These are phyloP conservation scores for Pisolithus marmoratus DNA, from an alignment of 768 basidiomycete genomes.

Conservation along the genomic window DNA sequence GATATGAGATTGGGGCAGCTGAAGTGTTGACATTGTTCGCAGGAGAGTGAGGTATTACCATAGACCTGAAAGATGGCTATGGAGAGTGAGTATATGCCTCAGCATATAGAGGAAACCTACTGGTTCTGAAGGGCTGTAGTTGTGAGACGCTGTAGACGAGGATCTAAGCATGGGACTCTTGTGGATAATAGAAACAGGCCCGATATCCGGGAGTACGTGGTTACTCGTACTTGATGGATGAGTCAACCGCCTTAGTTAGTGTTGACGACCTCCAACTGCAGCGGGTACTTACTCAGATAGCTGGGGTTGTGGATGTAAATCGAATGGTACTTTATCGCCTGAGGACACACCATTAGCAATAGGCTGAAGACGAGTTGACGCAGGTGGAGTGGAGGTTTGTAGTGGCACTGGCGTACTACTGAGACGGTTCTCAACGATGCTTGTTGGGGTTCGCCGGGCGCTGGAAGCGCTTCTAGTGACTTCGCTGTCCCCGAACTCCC, in stretches of 20 bases:
- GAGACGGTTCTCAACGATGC: slow-evolving; percentile 20
- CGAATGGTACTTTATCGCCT: slow-evolving; percentile 7
- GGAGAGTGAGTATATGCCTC: slow-evolving; percentile 6
- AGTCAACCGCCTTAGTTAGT: slow-evolving; percentile 9
- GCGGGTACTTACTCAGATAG: slow-evolving; percentile 15
- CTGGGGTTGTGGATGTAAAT: slow-evolving; percentile 5
- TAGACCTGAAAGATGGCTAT: slow-evolving; percentile 33
- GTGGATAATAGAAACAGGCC: slow-evolving; percentile 20
- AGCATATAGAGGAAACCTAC: slow-evolving; percentile 29
- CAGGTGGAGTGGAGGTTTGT: slow-evolving; percentile 10
- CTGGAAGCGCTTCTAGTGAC: slow-evolving; percentile 23
- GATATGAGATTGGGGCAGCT: slow-evolving; percentile 45
- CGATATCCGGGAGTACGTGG: slow-evolving; percentile 11
- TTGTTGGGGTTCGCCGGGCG: slow-evolving; percentile 11
- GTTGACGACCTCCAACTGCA: neutral
- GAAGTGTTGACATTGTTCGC: slow-evolving; percentile 33
- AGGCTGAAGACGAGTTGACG: slow-evolving; percentile 12
- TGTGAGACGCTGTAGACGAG: slow-evolving; percentile 38
- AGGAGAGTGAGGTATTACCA: slow-evolving; percentile 30
- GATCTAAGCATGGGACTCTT: slow-evolving; percentile 40
- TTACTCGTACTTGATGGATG: slow-evolving; percentile 8
- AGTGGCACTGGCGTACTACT: slow-evolving; percentile 20
- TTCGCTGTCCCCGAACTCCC: slow-evolving; percentile 42
- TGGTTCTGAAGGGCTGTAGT: slow-evolving; percentile 45
- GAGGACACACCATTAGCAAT: slow-evolving; percentile 13